phyloP scores from a whole-genome alignment of 2,329 filamentous ascomycete species.

The Colletotrichum liriopes region DNA sequence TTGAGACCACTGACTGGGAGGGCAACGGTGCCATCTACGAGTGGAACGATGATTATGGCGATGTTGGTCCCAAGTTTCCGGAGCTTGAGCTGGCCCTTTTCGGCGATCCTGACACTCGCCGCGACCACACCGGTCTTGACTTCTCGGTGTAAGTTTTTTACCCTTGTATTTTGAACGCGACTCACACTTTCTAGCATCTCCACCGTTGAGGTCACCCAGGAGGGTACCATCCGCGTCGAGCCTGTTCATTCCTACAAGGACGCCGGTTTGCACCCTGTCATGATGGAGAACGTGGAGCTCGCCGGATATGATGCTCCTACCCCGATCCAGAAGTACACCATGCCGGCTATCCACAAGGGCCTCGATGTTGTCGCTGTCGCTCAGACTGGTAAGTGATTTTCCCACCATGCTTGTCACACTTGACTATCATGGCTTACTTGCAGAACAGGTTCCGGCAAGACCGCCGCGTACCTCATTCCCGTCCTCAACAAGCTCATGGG shows the following conservation, averaged over 20 bases:
- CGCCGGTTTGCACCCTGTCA: constrained; percentile 87
- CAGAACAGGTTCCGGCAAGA: constrained; percentile 89
- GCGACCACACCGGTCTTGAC: constrained; percentile 69
- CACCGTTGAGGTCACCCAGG: constrained; percentile 70
- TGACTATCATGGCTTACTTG: constrained; percentile 20
- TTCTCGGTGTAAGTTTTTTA: constrained; percentile 71
- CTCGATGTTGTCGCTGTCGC: constrained; percentile 91
- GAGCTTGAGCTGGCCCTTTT: constrained; percentile 86
- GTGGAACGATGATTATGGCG: constrained; percentile 89
- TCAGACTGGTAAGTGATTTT: constrained; percentile 83
- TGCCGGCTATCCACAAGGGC: constrained; percentile 83
- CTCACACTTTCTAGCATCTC: constrained; percentile 63
- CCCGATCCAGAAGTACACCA: constrained; percentile 87
- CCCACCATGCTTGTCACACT: constrained; percentile 10
- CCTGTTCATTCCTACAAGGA: constrained; percentile 76
- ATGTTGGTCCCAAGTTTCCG: constrained; percentile 81
- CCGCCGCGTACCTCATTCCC: constrained; percentile 91
- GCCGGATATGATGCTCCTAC: constrained; percentile 82
- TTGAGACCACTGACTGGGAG: constrained; percentile 59
- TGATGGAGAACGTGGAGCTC: constrained; percentile 83
- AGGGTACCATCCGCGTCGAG: constrained; percentile 67
- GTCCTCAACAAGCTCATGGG: constrained; percentile 94
- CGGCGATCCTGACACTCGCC: constrained; percentile 67
- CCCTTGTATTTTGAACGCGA: constrained; percentile 28
- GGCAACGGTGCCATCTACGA: constrained; percentile 79